Evolutionary conservation across 2,329 filamentous ascomycete species (phyloP).

Genomic region (Purpureocillium takamizusanense): DNA sequence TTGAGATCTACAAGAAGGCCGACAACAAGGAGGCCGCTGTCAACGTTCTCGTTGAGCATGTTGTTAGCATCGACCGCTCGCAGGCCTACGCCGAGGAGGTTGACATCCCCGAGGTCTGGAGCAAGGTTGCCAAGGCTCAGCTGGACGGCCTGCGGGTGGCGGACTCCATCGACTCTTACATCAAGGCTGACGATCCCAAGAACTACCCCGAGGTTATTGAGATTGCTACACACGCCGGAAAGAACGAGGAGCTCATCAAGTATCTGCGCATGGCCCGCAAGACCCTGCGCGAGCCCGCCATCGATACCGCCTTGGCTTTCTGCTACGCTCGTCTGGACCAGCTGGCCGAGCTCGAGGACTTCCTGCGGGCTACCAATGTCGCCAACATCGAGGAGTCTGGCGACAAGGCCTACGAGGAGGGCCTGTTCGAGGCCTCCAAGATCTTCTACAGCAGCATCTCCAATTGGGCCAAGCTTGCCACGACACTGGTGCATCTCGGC

Average conservation of each 20-base stretch:
- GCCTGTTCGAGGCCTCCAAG: constrained; percentile 91
- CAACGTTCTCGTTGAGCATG: constrained; percentile 87
- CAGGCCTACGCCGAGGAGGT: constrained; percentile 94
- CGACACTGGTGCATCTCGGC: constrained; percentile 90
- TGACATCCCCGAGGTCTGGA: constrained; percentile 93
- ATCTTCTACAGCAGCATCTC: constrained; percentile 98
- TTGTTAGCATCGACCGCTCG: constrained; percentile 95
- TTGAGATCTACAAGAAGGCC: constrained; percentile 98
- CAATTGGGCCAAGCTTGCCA: constrained; percentile 98
- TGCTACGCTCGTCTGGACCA: constrained; percentile 88
- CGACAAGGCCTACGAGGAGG: constrained; percentile 95
- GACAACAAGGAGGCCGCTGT: constrained; percentile 79
- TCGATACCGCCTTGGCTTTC: constrained; percentile 92
- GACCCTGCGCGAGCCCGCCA: constrained; percentile 84
- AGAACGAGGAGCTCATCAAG: constrained; percentile 96
- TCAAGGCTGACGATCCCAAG: constrained; percentile 83
- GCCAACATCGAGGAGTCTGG: constrained; percentile 93
- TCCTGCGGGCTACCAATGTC: constrained; percentile 85
- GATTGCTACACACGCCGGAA: constrained; percentile 86
- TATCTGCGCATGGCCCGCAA: constrained; percentile 96
- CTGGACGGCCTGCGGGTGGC: constrained; percentile 87
- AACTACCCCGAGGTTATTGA: constrained; percentile 97
- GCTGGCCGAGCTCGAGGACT: constrained; percentile 89
- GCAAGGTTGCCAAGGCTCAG: constrained; percentile 95
- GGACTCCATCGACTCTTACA: constrained; percentile 94